Percentiles rank a stretch among this genome's conserved stretches.
phyloP scores from a whole-genome alignment of 306 rosid genomes.

The Neltuma alba region DNA sequence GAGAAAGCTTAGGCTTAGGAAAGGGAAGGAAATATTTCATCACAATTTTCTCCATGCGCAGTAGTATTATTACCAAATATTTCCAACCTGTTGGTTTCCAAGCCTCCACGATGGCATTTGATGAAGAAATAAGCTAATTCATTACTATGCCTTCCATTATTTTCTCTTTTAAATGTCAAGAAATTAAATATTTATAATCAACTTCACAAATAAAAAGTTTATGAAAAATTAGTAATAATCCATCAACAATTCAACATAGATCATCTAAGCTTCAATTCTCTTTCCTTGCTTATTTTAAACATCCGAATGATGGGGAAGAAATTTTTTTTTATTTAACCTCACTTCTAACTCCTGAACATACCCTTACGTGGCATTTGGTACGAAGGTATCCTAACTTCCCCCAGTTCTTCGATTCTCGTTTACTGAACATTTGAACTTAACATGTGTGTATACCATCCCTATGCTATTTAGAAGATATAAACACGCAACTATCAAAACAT shows the following conservation, averaged over 20 bases:
- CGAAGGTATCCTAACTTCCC: not conserved
- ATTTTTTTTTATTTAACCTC: not conserved
- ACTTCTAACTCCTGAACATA: not conserved
- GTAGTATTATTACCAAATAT: not conserved
- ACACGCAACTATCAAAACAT: not conserved
- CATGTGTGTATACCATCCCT: not conserved
- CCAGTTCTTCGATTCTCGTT: not conserved
- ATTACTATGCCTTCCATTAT: not conserved
- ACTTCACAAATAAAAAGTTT: not conserved
- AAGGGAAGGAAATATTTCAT: not conserved
- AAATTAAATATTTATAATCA: not conserved
- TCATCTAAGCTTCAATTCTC: not conserved
- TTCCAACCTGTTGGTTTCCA: not conserved
- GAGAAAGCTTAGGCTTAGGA: not conserved
- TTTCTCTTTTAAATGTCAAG: not conserved
- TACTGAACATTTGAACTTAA: not conserved
- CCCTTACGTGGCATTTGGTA: not conserved
- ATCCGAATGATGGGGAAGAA: not conserved
- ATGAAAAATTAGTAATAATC: not conserved
- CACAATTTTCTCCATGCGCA: not conserved
- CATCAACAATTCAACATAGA: not conserved
- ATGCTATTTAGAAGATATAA: not conserved
- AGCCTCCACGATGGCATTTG: not conserved
- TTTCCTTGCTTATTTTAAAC: not conserved
- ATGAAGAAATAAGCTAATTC: not conserved